These are phyloP conservation scores for Terfezia claveryi DNA, from an alignment of 495 filamentous ascomycete species.

Conservation along the genomic window DNA sequence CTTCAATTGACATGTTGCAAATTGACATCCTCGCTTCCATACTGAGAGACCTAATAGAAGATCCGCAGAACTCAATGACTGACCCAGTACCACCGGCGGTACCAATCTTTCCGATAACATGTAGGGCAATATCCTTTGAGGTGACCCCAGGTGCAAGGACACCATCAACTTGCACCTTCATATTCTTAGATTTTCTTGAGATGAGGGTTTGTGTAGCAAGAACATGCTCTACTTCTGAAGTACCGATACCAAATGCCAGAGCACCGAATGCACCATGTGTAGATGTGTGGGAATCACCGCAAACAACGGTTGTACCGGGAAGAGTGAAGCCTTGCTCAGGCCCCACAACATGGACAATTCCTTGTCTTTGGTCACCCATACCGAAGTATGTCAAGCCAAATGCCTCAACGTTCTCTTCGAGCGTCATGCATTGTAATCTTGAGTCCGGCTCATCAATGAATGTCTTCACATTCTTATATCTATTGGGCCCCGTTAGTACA, in stretches of 20 bases:
- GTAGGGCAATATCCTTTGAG: constrained; percentile 87
- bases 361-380: constrained; percentile 85
- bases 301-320: constrained; percentile 90
- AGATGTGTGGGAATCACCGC: constrained; percentile 91
- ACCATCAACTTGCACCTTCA: constrained; percentile 89
- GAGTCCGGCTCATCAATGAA: constrained; percentile 93
- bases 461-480: constrained; percentile 22
- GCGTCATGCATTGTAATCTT: constrained; percentile 73
- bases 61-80: constrained; percentile 93
- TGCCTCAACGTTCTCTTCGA: constrained; percentile 92
- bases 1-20: constrained; percentile 99
- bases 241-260: constrained; percentile 92
- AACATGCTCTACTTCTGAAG: constrained; percentile 95
- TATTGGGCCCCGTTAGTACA: not conserved
- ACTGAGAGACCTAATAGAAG: constrained; percentile 67
- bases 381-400: constrained; percentile 96
- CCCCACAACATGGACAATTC: constrained; percentile 97
- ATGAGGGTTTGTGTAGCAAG: constrained; percentile 89
- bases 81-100: constrained; percentile 86
- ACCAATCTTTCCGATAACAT: constrained; percentile 84
- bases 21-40: constrained; percentile 99
- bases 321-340: constrained; percentile 98
- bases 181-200: constrained; percentile 90
- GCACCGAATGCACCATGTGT: constrained; percentile 94
- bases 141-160: constrained; percentile 77